Conservation (phyloP, 768 basidiomycete genomes). For the Podaxis sp. region DNA sequence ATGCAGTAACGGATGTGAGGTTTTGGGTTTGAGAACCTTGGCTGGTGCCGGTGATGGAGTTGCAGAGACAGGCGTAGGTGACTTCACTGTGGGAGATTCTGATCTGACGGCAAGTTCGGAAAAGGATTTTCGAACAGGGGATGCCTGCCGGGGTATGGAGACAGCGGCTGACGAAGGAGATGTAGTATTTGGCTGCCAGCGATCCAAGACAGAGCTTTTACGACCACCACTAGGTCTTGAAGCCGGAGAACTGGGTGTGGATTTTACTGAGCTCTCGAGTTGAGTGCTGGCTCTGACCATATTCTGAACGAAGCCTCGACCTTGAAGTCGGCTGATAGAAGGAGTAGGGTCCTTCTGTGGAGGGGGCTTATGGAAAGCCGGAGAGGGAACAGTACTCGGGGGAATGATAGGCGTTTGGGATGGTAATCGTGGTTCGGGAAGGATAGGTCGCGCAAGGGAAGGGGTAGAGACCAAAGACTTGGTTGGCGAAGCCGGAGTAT, state of each 20-base stretch:
- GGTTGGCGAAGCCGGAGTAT: slow-evolving; percentile 26
- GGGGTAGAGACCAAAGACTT: slow-evolving; percentile 37
- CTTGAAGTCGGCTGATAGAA: slow-evolving; percentile 78
- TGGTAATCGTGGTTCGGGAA: slow-evolving; percentile 47
- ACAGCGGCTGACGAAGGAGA: slow-evolving; percentile 30
- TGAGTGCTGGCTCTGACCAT: slow-evolving; percentile 72
- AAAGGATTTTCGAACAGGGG: slow-evolving; percentile 36
- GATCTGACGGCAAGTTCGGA: slow-evolving; percentile 24
- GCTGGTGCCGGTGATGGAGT: not conserved
- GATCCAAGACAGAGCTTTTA: slow-evolving; percentile 64
- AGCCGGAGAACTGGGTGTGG: slow-evolving; percentile 31
- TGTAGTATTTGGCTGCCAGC: slow-evolving; percentile 55
- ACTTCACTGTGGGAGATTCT: slow-evolving; percentile 17
- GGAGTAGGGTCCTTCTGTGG: slow-evolving; percentile 74
- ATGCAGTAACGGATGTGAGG: slow-evolving; percentile 40
- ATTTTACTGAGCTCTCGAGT: slow-evolving; percentile 42
- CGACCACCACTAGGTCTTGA: slow-evolving; percentile 31
- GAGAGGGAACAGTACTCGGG: slow-evolving; percentile 44
- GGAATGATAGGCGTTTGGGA: slow-evolving; percentile 44
- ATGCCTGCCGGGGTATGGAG: slow-evolving; percentile 34
- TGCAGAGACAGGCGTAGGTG: not conserved
- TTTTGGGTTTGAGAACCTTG: slow-evolving; percentile 32
- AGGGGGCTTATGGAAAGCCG: slow-evolving; percentile 58
- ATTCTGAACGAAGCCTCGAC: slow-evolving; percentile 83
- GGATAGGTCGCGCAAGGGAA: slow-evolving; percentile 53